Base-by-base conservation (phyloP, 2,329 filamentous ascomycete genomes). In the Arthrinium puccinioides region DNA sequence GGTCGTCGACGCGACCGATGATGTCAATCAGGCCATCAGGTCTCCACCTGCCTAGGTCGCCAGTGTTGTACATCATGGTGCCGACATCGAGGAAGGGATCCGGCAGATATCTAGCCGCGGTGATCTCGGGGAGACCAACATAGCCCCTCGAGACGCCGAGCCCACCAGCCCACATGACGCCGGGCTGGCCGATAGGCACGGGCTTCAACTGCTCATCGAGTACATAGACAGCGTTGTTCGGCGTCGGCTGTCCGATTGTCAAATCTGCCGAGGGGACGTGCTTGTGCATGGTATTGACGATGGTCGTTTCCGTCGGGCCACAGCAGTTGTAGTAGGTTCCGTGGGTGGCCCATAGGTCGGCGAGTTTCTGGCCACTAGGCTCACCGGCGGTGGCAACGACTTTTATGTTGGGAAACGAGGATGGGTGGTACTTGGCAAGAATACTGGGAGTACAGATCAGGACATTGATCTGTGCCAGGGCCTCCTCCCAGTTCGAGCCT, bases 241-340 rank as follows among this genome's bases (percentile, higher is more conserved):
- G 71, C 1, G 71, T 69, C 1, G 74, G 74, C 21, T 51, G 61
- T 5, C 75, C 75, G 42, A 79, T 77, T 1, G 72, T 69, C 4
- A 79, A 50, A 2, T 57, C 54, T 24, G 58, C 52, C 3, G 71
- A 70, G 1, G 61, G 56, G 14, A 57, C 48, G 47, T 78, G 73
- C 26, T 59, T 58, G 37, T 72, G 66, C 54, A 72, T 71, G 5
- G 74, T 74, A 52, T 79, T 77, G 37, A 79, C 63, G 35, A 79
- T 74, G 2, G 70, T 78, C 11, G 73, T 71, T 50, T 79, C 75
- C 1, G 75, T 77, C 2, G 75, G 74, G 3, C 75, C 75, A 47
- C 74, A 79, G 45, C 71, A 69, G 54, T 78, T 79, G 62, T 60
- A 72, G 48, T 72, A 72, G 7, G 57, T 64, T 19, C 59, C 62